These are phyloP conservation scores for Omphalea diandra DNA, from an alignment of 441 rosid species.

Conservation along the genomic window DNA sequence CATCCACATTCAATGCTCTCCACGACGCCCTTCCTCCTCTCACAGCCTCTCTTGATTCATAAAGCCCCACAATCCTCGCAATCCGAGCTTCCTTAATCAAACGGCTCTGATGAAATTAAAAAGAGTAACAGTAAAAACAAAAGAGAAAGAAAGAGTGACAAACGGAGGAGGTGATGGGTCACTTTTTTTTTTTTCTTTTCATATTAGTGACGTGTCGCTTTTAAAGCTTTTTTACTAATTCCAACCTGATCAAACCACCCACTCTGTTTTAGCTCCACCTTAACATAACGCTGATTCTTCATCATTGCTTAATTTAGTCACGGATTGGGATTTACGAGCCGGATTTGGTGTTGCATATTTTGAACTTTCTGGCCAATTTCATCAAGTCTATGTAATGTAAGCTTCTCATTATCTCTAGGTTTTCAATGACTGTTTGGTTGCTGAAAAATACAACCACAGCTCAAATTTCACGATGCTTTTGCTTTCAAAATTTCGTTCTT, in stretches of 20 bases:
- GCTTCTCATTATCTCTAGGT: neutral
- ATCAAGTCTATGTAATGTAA: slow-evolving; percentile 10
- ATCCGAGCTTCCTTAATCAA: neutral
- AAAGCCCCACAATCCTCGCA: neutral
- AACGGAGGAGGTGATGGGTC: slow-evolving; percentile 21
- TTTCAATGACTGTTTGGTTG: too few species aligned
- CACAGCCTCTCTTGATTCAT: neutral
- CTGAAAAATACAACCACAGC: too few species aligned
- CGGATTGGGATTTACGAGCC: neutral
- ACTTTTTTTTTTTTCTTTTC: too few species aligned
- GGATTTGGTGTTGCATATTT: slow-evolving; percentile 11
- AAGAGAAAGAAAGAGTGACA: too few species aligned
- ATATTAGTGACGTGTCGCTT: slow-evolving; percentile 33
- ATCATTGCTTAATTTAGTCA: neutral
- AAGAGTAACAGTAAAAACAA: neutral
- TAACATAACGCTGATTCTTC: neutral
- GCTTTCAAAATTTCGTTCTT: neutral
- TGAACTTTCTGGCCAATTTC: neutral
- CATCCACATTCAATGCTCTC: neutral
- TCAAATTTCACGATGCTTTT: neutral
- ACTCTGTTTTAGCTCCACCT: too few species aligned
- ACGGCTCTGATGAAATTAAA: neutral
- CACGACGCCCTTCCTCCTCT: slow-evolving; percentile 13
- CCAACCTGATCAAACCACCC: slow-evolving; percentile 24
- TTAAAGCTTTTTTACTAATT: slow-evolving; percentile 28